A percentile compares a stretch with the other conserved stretches of the same genome.
These are phyloP conservation scores for Neckera pumila DNA, from an alignment of 225 moss, liverwort and hornwort species.

Conservation along the genomic window DNA sequence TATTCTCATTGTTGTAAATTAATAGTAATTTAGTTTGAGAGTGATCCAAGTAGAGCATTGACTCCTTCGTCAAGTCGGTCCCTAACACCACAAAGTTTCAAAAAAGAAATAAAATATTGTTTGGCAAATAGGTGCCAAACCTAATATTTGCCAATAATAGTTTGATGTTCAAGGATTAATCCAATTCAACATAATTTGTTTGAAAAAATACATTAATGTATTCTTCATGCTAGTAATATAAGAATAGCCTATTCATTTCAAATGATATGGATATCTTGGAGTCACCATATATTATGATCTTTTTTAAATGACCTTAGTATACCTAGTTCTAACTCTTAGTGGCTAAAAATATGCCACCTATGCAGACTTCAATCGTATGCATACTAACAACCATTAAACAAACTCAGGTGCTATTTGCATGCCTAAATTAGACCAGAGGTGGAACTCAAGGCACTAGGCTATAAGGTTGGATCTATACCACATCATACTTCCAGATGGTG, in stretches of 20 bases:
- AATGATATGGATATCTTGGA: not conserved
- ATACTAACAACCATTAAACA: no score
- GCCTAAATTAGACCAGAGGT: accelerated
- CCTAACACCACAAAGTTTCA: accelerated
- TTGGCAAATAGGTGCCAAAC: accelerated
- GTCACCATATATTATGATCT: not conserved
- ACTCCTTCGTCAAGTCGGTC: no score
- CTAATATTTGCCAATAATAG: not conserved
- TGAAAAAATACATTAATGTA: not conserved
- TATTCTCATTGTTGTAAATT: no score
- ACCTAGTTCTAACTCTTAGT: accelerated
- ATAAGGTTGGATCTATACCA: not conserved
- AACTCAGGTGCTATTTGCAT: not conserved
- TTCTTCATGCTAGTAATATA: not conserved
- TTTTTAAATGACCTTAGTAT: no score
- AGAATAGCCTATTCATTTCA: not conserved
- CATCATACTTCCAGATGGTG: accelerated
- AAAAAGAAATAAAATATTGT: not conserved
- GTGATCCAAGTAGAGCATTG: no score
- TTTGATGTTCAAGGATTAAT: not conserved
- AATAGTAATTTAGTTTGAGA: no score
- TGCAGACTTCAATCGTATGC: not conserved
- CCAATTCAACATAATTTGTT: not conserved
- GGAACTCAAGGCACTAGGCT: no score
- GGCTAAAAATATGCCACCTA: not conserved